Base-by-base conservation (phyloP, 2,329 filamentous ascomycete species). In the Trematosphaeria pertusa region DNA sequence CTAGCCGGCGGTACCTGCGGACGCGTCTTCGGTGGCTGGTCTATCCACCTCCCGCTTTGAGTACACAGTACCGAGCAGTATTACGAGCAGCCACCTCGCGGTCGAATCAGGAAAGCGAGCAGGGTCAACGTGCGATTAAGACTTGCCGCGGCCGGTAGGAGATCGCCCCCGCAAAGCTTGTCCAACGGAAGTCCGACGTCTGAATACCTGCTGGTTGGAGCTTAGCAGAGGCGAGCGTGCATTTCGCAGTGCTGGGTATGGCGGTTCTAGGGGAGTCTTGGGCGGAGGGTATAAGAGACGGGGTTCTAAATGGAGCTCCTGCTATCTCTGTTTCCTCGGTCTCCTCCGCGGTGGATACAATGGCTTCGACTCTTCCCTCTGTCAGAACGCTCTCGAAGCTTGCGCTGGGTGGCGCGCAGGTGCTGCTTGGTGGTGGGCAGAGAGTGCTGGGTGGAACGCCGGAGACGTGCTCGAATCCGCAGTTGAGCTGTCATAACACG, bases 401-500 rank as follows among this genome's bases (percentile, higher is more conserved):
- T 28, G 70, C 69, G 17, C 47, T 73, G 2, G 58, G 62, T 33
- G 67, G 69, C 22, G 67, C 64, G 15, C 65, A 70, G 43, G 52
- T 71, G 26, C 48, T 72, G 37, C 58, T 64, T 17, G 66, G 65
- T 34, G 50, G 56, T 34, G 65, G 60, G 15, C 57, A 62, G 38
- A 44, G 28, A 3, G 69, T 69, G 9, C 54, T 64, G 10, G 61
- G 56, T 17, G 59, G 67, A 33, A 50, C 58, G 14, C 42, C 65
- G 32, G 35, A 53, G 48, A 49, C 62, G 30, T 73, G 70, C 46
- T 54, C 69, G 9, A 71, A 73, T 50, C 70, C 71, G 6, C 75
- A 78, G 50, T 64, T 87, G 41, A 87, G 84, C 59, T 90, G 87
- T 63, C 81, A 85, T 46, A 86, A 86, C 62, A 81, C 79, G 5